phyloP scores from a whole-genome alignment of 2,329 filamentous ascomycete genomes.

The Fusarium caatingaense region DNA sequence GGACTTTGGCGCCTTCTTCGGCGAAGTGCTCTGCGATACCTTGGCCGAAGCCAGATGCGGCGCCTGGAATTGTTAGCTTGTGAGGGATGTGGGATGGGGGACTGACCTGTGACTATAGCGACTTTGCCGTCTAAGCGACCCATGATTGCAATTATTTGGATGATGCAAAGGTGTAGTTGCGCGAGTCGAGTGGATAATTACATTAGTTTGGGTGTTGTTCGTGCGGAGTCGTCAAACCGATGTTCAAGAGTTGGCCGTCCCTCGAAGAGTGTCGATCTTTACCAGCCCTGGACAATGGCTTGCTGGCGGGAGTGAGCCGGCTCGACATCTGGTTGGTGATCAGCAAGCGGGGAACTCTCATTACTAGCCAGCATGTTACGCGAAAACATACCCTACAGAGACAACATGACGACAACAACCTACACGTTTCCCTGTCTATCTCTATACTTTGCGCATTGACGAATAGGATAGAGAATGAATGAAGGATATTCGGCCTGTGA shows the following conservation, averaged over 20 bases:
- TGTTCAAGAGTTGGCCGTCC: background rate
- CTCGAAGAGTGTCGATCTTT: background rate
- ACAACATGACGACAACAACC: background rate
- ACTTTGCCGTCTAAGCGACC: constrained; percentile 21
- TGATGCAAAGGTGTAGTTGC: too few species aligned
- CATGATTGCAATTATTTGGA: too few species aligned
- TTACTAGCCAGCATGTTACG: constrained; percentile 16
- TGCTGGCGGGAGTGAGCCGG: constrained; percentile 1
- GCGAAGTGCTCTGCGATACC: constrained; percentile 22
- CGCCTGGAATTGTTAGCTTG: background rate
- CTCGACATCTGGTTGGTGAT: background rate
- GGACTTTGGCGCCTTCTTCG: constrained; percentile 3
- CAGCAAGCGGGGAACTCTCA: constrained; percentile 9
- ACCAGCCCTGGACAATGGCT: background rate
- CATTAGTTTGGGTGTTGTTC: background rate
- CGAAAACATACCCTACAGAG: background rate
- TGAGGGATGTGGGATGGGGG: rapidly evolving
- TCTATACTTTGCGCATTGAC: too few species aligned
- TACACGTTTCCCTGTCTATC: too few species aligned
- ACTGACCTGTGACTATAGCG: constrained; percentile 17
- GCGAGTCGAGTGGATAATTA: background rate
- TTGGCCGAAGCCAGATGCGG: constrained; percentile 26
- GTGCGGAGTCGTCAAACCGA: background rate
- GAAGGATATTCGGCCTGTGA: too few species aligned
- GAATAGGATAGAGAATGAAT: too few species aligned